phyloP scores from a whole-genome alignment of 768 basidiomycete species.

The Leccinum sublutescens region DNA sequence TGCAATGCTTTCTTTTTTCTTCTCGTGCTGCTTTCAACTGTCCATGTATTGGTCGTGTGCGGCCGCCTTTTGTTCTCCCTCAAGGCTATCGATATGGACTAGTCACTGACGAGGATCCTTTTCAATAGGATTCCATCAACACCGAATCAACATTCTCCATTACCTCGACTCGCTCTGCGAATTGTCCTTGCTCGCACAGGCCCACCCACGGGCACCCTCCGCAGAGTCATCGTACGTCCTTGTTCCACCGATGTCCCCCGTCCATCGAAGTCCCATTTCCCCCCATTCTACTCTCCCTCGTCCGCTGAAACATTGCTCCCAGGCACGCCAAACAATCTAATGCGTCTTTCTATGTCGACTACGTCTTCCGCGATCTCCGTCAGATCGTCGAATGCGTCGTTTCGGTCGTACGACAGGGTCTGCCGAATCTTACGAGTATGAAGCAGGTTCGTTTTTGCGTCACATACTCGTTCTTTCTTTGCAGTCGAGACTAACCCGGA shows the following conservation, averaged over 20 bases:
- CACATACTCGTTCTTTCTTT: not conserved
- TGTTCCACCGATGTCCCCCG: not conserved
- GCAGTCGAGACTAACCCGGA: not conserved
- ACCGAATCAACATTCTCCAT: slow-evolving; percentile 91
- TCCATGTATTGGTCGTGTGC: not conserved
- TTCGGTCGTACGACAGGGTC: slow-evolving; percentile 80
- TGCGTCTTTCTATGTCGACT: slow-evolving; percentile 69
- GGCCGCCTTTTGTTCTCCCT: no score
- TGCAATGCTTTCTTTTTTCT: not conserved
- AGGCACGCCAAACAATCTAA: slow-evolving; percentile 36
- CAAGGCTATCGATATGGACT: not conserved
- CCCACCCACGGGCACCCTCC: slow-evolving; percentile 36
- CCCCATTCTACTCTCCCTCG: not conserved
- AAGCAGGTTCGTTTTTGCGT: slow-evolving; percentile 63
- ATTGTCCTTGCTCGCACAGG: slow-evolving; percentile 65
- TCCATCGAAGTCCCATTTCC: not conserved
- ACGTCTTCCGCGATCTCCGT: slow-evolving; percentile 72
- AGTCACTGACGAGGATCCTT: not conserved
- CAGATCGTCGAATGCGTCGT: slow-evolving; percentile 85
- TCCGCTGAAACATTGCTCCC: not conserved
- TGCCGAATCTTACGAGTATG: slow-evolving; percentile 84
- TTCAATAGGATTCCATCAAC: slow-evolving; percentile 75
- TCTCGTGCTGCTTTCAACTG: not conserved
- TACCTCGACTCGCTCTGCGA: slow-evolving; percentile 89
- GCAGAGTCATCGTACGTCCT: no score